Base-by-base conservation (phyloP, 495 filamentous ascomycete genomes). In the Xylaria palmicola region DNA sequence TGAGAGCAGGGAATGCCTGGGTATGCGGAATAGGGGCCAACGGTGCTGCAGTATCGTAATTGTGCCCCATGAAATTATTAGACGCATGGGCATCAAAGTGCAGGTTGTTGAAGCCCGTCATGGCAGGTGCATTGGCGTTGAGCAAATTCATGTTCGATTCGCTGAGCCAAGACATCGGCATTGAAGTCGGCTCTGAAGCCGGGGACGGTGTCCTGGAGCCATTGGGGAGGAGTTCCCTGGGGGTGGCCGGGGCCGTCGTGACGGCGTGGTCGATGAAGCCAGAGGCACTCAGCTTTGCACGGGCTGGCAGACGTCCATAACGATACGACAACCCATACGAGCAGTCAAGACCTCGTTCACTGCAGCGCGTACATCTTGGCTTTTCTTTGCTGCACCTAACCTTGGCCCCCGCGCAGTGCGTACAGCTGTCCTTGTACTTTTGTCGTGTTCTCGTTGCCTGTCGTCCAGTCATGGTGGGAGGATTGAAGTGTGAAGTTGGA, bases 351-450 rank as follows among this genome's bases (percentile, higher is more conserved):
- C 53, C 53, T 36, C 60, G 26, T 43, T 62, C 60, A 36, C 41
- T 36, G 52, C 60, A 62, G 27, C 60, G 49, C 12, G 51, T 39
- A 62, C 60, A 62, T 19, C 51, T 41, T 19, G 60, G 60, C 36
- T 62, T 62, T 54, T 62, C 60, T 40, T 62, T 62, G 47, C 52
- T 62, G 20, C 60, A 62, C 37, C 53, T 56, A 20, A 62, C 60
- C 52, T 62, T 62, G 12, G 60, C 60, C 12, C 60, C 53, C 27
- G 60, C 60, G 44, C 60, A 62, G 40, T 56, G 60, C 12, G 60
- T 62, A 40, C 60, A 62, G 43, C 60, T 62, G 44, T 62, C 60
- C 52, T 62, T 62, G 60, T 62, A 62, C 45, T 62, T 62, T 40
- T 62, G 60, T 44, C 60, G 60, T 36, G 60, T 62, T 56, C 60